Evolutionary conservation across 257 asterid species (phyloP), one percentile per base, ranked within the genome.

Genomic region (Hygrophila difformis): DNA sequence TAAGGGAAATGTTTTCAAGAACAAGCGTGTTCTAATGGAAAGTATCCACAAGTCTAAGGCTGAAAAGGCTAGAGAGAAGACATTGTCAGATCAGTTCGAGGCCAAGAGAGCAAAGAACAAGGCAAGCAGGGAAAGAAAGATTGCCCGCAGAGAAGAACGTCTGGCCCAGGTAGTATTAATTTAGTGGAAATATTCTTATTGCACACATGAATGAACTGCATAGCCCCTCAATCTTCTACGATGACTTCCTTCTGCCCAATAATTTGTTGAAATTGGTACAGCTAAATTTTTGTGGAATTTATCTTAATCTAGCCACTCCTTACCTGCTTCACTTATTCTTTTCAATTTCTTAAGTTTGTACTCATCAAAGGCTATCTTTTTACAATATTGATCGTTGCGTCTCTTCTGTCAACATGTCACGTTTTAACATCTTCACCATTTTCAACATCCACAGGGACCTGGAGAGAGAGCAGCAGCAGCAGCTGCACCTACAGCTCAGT

Each of bases 381-480:
- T n/a, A n/a, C n/a, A n/a, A n/a, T n/a, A n/a, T n/a, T n/a, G n/a
- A n/a, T n/a, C n/a, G n/a, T n/a, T n/a, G n/a, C n/a, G n/a, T n/a
- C n/a, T n/a, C n/a, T n/a, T n/a, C n/a, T n/a, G n/a, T n/a, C n/a
- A n/a, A n/a, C n/a, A n/a, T n/a, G n/a, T n/a, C n/a, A n/a, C n/a
- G n/a, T n/a, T n/a, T n/a, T n/a, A n/a, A n/a, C n/a, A n/a, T n/a
- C n/a, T n/a, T n/a, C n/a, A n/a, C n/a, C n/a, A n/a, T n/a, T n/a
- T n/a, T n/a, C n/a, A n/a, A n/a, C n/a, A n/a, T n/a, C 1, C 28
- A 16, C 71, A 88, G 95, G 95, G 95, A 2, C 94, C 95, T 0
- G 81, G 68, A 41, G 88, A 76, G 41, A 78, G 56, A 51, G 71
- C 54, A 9, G 76, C 70, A 6, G 62, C 76, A 1, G 60, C 77